Conservation (phyloP, 2,329 filamentous ascomycete genomes). For the Scytalidium sp. region DNA sequence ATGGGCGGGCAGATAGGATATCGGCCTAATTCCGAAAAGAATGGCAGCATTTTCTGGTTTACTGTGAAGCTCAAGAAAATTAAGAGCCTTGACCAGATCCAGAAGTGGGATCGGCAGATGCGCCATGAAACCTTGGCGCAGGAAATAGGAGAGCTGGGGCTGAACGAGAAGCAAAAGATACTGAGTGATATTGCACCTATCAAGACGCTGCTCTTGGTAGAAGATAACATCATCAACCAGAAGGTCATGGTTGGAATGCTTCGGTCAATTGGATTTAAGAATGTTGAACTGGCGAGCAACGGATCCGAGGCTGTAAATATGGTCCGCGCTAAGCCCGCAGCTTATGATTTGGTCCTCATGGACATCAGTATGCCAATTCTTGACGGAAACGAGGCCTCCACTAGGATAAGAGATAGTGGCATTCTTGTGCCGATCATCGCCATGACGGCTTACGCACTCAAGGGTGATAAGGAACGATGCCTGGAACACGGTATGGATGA, state of each 20-base stretch:
- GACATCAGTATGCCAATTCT: slow-evolving; percentile 59
- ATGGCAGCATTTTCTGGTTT: slow-evolving; percentile 52
- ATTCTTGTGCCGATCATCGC: slow-evolving; percentile 47
- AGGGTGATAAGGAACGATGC: slow-evolving; percentile 51
- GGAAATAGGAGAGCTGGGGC: too few relatives aligned
- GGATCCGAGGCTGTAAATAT: slow-evolving; percentile 40
- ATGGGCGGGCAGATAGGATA: slow-evolving; percentile 48
- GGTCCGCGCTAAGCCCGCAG: slow-evolving; percentile 34
- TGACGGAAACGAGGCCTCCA: slow-evolving; percentile 51
- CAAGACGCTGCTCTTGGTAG: too few relatives aligned
- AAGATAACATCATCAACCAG: too few relatives aligned
- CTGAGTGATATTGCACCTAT: too few relatives aligned
- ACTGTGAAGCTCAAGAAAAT: slow-evolving; percentile 37
- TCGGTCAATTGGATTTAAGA: slow-evolving; percentile 40
- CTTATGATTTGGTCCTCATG: slow-evolving; percentile 51
- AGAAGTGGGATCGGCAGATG: slow-evolving; percentile 12
- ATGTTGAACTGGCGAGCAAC: slow-evolving; percentile 39
- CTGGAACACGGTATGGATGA: slow-evolving; percentile 65
- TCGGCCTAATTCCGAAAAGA: slow-evolving; percentile 39
- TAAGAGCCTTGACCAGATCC: too few relatives aligned
- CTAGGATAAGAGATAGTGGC: slow-evolving; percentile 40
- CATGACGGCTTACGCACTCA: slow-evolving; percentile 54
- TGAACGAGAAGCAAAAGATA: too few relatives aligned
- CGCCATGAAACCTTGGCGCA: slow-evolving; percentile 25
- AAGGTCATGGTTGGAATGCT: too few relatives aligned